Conservation (phyloP, 2,329 filamentous ascomycete species). For the Lasiodiplodia gonubiensis region DNA sequence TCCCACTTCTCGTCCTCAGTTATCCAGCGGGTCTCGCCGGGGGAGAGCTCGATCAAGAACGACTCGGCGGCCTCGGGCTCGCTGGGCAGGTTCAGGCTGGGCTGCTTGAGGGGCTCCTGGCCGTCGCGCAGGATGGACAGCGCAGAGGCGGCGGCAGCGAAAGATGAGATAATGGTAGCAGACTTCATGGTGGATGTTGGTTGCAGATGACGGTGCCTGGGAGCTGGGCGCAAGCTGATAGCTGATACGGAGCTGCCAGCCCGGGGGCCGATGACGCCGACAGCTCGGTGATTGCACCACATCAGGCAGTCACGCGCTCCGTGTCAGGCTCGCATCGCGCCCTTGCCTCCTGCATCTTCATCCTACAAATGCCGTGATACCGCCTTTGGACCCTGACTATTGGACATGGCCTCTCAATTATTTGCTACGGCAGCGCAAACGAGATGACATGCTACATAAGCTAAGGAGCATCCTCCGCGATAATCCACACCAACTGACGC, state of each 20-base stretch:
- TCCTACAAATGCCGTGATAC: background rate
- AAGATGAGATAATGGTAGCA: conserved; percentile 21
- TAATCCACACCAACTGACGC: no score
- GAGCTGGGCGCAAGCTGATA: conserved; percentile 21
- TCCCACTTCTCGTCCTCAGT: conserved; percentile 96
- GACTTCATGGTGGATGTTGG: conserved; percentile 27
- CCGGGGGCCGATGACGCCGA: conserved; percentile 14
- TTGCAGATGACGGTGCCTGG: background rate
- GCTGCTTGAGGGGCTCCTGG: conserved; percentile 27
- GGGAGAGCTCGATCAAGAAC: conserved; percentile 83
- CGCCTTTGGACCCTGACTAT: background rate
- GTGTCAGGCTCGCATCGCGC: background rate
- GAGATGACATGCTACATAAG: background rate
- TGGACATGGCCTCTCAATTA: background rate
- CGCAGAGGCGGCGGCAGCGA: conserved; percentile 28
- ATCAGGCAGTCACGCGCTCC: conserved; percentile 8
- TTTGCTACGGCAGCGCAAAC: background rate
- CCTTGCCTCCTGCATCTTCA: background rate
- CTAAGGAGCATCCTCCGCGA: no score
- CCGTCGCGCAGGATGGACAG: conserved; percentile 25
- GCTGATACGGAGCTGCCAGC: conserved; percentile 18
- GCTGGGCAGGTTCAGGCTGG: background rate
- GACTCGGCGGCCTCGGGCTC: conserved; percentile 37
- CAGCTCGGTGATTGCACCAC: conserved; percentile 13
- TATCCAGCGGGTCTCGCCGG: conserved; percentile 82